phyloP scores from a whole-genome alignment of 768 basidiomycete genomes.

The Boletus coccyginus region DNA sequence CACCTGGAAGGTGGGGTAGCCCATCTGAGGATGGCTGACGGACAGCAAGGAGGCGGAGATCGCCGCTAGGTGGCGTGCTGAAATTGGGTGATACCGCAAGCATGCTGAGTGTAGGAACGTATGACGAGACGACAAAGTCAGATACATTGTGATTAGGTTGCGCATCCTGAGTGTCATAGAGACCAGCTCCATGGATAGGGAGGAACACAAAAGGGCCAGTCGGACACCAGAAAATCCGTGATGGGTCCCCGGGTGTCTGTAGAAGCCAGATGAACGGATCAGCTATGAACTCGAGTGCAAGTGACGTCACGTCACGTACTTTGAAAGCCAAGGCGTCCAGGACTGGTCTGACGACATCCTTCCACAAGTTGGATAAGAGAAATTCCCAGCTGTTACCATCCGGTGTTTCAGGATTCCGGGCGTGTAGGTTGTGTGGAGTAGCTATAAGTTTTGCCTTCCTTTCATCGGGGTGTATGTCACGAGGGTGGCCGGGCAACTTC shows the following conservation, averaged over 20 bases:
- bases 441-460: background rate
- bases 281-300: background rate
- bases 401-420: background rate
- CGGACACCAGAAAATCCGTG: too few relatives aligned
- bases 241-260: too few relatives aligned
- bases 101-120: background rate
- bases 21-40: too few relatives aligned
- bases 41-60: too few relatives aligned
- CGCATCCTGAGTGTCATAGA: too few relatives aligned
- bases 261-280: background rate
- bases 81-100: too few relatives aligned
- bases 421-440: too few relatives aligned
- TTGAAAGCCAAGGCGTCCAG: background rate
- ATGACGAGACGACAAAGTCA: background rate
- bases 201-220: too few relatives aligned
- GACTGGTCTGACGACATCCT: background rate
- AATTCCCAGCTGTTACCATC: background rate
- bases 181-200: too few relatives aligned
- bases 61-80: too few relatives aligned
- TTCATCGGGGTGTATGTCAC: background rate
- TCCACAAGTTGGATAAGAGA: conserved; percentile 5
- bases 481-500: background rate
- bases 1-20: too few relatives aligned
- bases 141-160: too few relatives aligned
- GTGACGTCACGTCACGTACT: background rate